phyloP scores from a whole-genome alignment of 2,329 filamentous ascomycete genomes.

The Arthroderma sp. region DNA sequence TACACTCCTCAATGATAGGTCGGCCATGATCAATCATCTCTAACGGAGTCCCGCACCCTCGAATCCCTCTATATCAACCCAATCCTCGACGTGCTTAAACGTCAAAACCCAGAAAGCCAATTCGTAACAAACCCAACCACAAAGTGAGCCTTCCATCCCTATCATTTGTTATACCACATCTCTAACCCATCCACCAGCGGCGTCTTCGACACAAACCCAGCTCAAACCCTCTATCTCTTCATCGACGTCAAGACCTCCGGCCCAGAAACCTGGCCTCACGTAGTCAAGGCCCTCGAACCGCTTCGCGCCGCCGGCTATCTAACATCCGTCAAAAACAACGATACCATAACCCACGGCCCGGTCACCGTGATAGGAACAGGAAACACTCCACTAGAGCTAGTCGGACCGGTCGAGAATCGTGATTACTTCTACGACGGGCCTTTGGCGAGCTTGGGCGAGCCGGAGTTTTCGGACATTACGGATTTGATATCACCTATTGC shows the following conservation, averaged over 20 bases:
- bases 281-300: conserved; percentile 43
- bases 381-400: conserved; percentile 38
- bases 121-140: conserved; percentile 37
- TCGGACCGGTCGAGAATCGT: conserved; percentile 33
- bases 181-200: conserved; percentile 25
- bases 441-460: conserved; percentile 29
- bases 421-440: conserved; percentile 51
- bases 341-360: conserved; percentile 33
- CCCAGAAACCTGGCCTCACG: conserved; percentile 41
- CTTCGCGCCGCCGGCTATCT: conserved; percentile 42
- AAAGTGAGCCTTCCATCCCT: conserved; percentile 26
- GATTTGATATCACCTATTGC: conserved; percentile 40
- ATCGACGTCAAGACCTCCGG: conserved; percentile 51
- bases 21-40: conserved; percentile 41
- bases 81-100: conserved; percentile 41
- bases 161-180: not conserved
- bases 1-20: conserved; percentile 25
- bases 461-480: conserved; percentile 33
- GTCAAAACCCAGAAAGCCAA: conserved; percentile 41
- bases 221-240: conserved; percentile 51
- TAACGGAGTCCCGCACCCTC: conserved; percentile 42
- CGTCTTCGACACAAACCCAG: conserved; percentile 43
- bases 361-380: conserved; percentile 52
- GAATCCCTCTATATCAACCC: conserved; percentile 47
- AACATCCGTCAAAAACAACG: conserved; percentile 37